Conservation (phyloP, 2,329 filamentous ascomycete species). For the Didymella segeticola region DNA sequence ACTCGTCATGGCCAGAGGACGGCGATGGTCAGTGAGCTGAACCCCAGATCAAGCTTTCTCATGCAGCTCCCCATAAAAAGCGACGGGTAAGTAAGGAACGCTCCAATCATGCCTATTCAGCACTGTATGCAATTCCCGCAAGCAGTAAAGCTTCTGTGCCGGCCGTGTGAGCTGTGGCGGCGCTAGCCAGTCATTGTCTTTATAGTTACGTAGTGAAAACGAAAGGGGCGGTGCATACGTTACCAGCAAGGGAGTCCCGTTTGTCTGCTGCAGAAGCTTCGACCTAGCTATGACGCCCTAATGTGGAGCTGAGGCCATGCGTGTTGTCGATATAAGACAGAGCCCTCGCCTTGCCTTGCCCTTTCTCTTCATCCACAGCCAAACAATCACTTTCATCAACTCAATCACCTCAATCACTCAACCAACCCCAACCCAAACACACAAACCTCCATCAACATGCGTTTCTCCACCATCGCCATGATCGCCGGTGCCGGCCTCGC, state of each 20-base stretch:
- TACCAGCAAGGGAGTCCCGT: conserved; percentile 24
- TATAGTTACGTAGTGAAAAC: conserved; percentile 30
- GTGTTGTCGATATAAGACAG: conserved; percentile 27
- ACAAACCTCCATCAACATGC: conserved; percentile 42
- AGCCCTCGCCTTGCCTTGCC: conserved; percentile 20
- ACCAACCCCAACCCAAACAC: conserved; percentile 5
- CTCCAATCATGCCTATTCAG: conserved; percentile 20
- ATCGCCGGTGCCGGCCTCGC: conserved; percentile 38
- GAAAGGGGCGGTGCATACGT: conserved; percentile 31
- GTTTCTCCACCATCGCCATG: conserved; percentile 45
- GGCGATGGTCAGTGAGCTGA: conserved; percentile 16
- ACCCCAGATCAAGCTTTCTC: conserved; percentile 29
- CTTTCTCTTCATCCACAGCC: conserved; percentile 17
- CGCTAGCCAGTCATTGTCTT: conserved; percentile 26
- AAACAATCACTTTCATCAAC: conserved; percentile 20
- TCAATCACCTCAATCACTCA: conserved; percentile 13
- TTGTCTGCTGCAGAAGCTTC: conserved; percentile 34
- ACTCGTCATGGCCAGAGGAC: conserved; percentile 28
- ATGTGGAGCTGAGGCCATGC: conserved; percentile 18
- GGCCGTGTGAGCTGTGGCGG: conserved; percentile 29
- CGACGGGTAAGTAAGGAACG: conserved; percentile 27
- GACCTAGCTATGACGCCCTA: conserved; percentile 23
- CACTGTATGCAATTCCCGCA: conserved; percentile 22
- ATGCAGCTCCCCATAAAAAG: conserved; percentile 15
- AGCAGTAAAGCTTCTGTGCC: conserved; percentile 16